Evolutionary conservation across 2,329 filamentous ascomycete species (phyloP).

Genomic region (Ophiostoma tasmaniense): DNA sequence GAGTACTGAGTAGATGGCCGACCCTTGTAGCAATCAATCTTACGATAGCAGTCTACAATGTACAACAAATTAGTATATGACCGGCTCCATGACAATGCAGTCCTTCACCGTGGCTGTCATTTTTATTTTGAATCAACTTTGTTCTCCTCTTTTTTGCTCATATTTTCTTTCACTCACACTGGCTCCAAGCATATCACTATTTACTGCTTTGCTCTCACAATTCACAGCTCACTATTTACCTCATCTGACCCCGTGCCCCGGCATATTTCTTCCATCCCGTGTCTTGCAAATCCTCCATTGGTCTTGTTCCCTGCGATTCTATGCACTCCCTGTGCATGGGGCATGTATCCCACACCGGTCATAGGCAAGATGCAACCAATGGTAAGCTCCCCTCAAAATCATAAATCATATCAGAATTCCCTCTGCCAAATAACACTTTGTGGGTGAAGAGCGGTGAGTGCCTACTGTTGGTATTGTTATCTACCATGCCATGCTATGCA

Average conservation of each 20-base stretch:
- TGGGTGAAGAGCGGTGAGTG: not conserved
- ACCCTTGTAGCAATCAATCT: not conserved
- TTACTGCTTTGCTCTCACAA: not conserved
- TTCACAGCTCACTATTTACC: not conserved
- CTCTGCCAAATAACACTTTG: not conserved
- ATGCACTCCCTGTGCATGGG: not conserved
- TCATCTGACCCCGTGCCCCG: not conserved
- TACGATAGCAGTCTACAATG: too few species aligned
- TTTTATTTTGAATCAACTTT: not conserved
- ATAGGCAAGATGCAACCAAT: not conserved
- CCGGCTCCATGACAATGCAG: not conserved
- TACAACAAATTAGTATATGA: too few species aligned
- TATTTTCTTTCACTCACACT: not conserved
- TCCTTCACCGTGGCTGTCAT: not conserved
- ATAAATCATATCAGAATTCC: not conserved
- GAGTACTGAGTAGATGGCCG: not conserved
- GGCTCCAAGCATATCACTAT: not conserved
- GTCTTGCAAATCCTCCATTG: not conserved
- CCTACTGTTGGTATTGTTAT: not conserved
- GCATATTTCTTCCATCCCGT: not conserved
- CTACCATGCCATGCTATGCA: not conserved
- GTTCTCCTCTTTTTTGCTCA: not conserved
- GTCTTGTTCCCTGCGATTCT: not conserved
- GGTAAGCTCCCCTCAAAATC: not conserved
- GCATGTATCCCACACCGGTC: not conserved